Evolutionary conservation across 805 yeast genomes (phyloP), one percentile per base, ranked within the genome.

Genomic region (Gaillardinia entomophila): DNA sequence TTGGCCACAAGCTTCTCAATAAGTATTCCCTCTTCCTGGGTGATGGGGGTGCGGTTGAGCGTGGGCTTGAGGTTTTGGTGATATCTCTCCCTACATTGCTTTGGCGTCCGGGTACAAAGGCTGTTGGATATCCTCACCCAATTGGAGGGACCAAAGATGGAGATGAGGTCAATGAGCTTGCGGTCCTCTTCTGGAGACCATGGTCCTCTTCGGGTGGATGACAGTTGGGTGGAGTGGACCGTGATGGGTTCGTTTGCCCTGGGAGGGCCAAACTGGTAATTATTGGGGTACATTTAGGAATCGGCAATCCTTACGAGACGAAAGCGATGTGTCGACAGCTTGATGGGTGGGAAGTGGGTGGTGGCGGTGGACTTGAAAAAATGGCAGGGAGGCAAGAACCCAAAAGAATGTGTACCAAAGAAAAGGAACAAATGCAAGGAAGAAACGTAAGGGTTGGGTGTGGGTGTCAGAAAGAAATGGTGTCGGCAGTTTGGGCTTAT

Each of bases 51-150:
- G 46, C 89, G 73, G 56, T 86, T 85, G 40, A 87, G 69, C 13
- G 80, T 66, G 2, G 96, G 96, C 57, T 88, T 88, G 44, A 87
- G 70, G 59, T 88, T 88, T 60, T 88, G 96, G 53, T 87, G 96
- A 56, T 83, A 87, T 14, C 96, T 70, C 55, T 87, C 96, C 25
- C 96, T 67, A 52, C 96, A 86, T 57, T 87, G 96, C 52, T 88
- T 88, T 5, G 96, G 95, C 2, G 94, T 81, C 41, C 96, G 68
- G 4, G 90, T 71, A 19, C 79, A 79, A 37, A 87, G 63, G 35
- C 73, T 66, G 43, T 78, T 81, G 8, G 95, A 77, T 13, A 88
- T 85, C 37, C 84, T 71, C 4, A 88, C 96, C 96, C 96, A 87
- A 53, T 85, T 85, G 25, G 84, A 72, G 7, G 95, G 87, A 4